Conservation (phyloP, 371 early-diverging fungal genomes). For the Mucor velutinosus region DNA sequence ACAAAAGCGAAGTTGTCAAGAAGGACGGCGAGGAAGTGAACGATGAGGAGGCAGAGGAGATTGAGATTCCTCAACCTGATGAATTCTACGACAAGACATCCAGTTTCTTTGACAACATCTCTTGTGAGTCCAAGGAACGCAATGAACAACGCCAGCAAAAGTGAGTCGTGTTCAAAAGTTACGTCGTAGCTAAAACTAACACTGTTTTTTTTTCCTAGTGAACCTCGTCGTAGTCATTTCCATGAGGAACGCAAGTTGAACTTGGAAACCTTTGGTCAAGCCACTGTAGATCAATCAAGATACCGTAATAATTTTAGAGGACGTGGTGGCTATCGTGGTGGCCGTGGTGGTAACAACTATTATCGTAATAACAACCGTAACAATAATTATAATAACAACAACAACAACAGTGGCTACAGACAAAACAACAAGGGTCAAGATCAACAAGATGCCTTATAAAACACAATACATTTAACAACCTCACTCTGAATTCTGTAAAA, state of each 20-base stretch:
- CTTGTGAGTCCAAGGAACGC: constrained; percentile 94
- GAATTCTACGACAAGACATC: constrained; percentile 69
- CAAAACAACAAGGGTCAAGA: constrained; percentile 10
- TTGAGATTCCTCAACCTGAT: constrained; percentile 54
- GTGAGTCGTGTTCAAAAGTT: constrained; percentile 1
- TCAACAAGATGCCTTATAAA: constrained; percentile 5
- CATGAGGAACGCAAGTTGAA: constrained; percentile 89
- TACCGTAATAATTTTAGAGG: constrained; percentile 62
- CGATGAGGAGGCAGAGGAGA: constrained; percentile 42
- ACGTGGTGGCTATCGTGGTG: constrained; percentile 56
- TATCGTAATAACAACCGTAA: constrained; percentile 40
- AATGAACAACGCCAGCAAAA: constrained; percentile 30
- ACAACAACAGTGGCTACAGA: constrained; percentile 19
- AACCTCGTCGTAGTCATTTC: constrained; percentile 76
- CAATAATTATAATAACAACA: constrained; percentile 31
- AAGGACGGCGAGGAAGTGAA: constrained; percentile 32
- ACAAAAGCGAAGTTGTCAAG: constrained; percentile 78
- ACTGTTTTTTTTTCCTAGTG: constrained; percentile 5
- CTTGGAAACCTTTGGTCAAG: constrained; percentile 95
- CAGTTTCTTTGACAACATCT: constrained; percentile 97
- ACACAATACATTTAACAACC: not conserved
- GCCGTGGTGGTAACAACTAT: constrained; percentile 26
- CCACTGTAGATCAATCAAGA: constrained; percentile 67
- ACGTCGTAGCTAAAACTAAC: constrained; percentile 2
- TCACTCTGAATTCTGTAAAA: not conserved